Conservation (phyloP, 805 yeast genomes). For the Candida ponderosae region DNA sequence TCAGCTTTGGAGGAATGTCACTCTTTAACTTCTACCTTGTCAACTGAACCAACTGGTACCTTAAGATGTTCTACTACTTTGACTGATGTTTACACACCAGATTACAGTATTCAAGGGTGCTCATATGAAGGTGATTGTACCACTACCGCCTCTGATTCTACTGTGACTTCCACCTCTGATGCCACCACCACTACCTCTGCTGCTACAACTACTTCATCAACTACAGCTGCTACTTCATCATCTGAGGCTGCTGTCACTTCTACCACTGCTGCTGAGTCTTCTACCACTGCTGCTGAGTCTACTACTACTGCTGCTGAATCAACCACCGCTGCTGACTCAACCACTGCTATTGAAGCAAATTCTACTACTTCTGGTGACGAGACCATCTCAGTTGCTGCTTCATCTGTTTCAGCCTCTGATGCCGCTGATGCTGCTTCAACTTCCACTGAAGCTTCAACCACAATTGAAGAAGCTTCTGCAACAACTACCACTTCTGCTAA, state of each 20-base stretch:
- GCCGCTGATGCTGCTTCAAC: background rate
- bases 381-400: background rate
- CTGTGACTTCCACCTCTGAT: background rate
- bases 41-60: slow-evolving; percentile 22
- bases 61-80: slow-evolving; percentile 16
- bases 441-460: background rate
- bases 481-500: background rate
- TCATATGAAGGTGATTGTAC: slow-evolving; percentile 4
- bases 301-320: background rate
- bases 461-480: background rate
- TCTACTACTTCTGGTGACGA: slow-evolving; percentile 1
- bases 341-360: background rate
- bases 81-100: slow-evolving; percentile 7
- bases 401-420: background rate
- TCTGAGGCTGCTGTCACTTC: background rate
- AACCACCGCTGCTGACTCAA: no score
- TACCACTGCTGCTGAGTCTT: background rate
- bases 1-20: slow-evolving; percentile 19
- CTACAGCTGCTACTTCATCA: background rate
- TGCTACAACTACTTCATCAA: background rate
- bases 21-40: slow-evolving; percentile 11
- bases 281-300: slow-evolving; percentile 1
- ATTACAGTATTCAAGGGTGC: slow-evolving; percentile 4
- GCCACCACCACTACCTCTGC: slow-evolving; percentile 1
- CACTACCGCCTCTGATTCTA: background rate